Conservation (phyloP, 2,329 filamentous ascomycete genomes). For the Fusarium oxysporum region DNA sequence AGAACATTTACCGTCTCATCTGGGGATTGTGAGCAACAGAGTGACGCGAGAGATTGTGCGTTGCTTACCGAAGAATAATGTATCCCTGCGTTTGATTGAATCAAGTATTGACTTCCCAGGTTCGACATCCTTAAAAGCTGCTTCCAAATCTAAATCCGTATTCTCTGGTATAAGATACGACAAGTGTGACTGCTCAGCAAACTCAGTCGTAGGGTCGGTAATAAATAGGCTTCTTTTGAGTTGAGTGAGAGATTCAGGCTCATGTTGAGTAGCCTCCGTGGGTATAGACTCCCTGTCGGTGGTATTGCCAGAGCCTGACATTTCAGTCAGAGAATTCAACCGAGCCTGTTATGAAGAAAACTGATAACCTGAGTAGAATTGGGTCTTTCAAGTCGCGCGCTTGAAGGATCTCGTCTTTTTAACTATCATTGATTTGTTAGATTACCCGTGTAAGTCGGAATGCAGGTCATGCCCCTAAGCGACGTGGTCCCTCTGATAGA, state of each 20-base stretch:
- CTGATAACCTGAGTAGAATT: background rate
- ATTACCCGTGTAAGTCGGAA: conserved; percentile 40
- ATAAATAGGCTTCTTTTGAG: conserved; percentile 38
- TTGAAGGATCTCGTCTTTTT: conserved; percentile 12
- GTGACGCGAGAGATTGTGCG: conserved; percentile 54
- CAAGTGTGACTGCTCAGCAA: conserved; percentile 69
- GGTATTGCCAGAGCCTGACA: conserved; percentile 38
- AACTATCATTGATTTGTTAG: conserved; percentile 18
- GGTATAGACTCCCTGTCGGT: conserved; percentile 35
- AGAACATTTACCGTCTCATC: conserved; percentile 80
- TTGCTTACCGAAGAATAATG: conserved; percentile 77
- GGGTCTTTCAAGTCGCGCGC: background rate
- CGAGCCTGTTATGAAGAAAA: background rate
- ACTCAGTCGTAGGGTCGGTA: conserved; percentile 48
- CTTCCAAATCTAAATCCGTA: conserved; percentile 66
- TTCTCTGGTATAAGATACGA: conserved; percentile 70
- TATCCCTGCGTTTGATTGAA: conserved; percentile 70
- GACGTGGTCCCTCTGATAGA: conserved; percentile 35
- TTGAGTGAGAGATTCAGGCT: conserved; percentile 40
- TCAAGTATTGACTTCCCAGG: conserved; percentile 63
- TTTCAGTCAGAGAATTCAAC: conserved; percentile 1
- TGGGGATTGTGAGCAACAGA: conserved; percentile 52
- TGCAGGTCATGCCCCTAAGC: conserved; percentile 35
- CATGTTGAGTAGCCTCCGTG: conserved; percentile 24
- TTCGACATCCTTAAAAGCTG: conserved; percentile 58